These are phyloP conservation scores for Buddleja alternifolia DNA, from an alignment of 257 asterid genomes.

Conservation along the genomic window DNA sequence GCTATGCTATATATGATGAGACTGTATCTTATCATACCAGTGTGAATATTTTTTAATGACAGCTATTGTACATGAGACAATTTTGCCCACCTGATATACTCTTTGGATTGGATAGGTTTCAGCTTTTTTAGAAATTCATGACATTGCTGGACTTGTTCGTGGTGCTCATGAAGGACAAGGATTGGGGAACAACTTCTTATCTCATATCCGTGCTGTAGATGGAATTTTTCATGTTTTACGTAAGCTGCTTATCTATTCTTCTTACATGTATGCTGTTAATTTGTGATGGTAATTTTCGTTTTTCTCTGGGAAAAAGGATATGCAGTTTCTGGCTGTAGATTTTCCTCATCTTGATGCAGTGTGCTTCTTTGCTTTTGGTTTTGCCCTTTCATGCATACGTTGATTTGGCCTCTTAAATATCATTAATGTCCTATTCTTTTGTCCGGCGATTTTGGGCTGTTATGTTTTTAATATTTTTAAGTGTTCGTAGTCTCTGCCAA, in stretches of 20 bases:
- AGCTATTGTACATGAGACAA: neutral
- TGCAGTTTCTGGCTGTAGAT: neutral
- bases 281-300: constrained; percentile 1
- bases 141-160: constrained; percentile 96
- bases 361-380: neutral
- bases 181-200: constrained; percentile 90
- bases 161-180: constrained; percentile 99
- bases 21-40: neutral
- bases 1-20: neutral
- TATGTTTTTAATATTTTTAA: neutral
- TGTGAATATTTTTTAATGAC: neutral
- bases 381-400: neutral
- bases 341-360: neutral
- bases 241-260: constrained; percentile 39
- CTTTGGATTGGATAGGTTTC: constrained; percentile 57
- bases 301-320: neutral
- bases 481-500: neutral
- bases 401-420: constrained; percentile 8
- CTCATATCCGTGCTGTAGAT: constrained; percentile 98
- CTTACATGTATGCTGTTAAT: neutral
- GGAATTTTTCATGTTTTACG: constrained; percentile 98
- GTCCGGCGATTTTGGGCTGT: neutral
- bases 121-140: constrained; percentile 96
- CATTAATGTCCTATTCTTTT: constrained; percentile 5
- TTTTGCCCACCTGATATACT: neutral